Conservation (phyloP, 2,329 filamentous ascomycete genomes). For the Zarea fungicola region DNA sequence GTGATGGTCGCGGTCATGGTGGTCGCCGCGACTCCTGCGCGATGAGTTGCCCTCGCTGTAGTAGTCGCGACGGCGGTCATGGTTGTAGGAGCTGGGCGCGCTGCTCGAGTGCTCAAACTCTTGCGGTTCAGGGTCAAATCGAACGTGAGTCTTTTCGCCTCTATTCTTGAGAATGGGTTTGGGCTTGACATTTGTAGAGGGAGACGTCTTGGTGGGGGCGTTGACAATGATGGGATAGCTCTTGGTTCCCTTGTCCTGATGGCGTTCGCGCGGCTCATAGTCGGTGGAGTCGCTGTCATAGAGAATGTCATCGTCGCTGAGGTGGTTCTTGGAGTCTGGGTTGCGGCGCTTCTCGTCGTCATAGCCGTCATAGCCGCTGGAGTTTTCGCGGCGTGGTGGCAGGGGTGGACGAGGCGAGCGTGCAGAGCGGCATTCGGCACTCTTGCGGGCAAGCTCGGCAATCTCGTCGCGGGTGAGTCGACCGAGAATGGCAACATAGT, state of each 20-base stretch:
- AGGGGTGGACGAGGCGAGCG: constrained; percentile 20
- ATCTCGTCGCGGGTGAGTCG: constrained; percentile 48
- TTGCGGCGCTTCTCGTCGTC: constrained; percentile 16
- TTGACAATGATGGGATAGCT: constrained; percentile 33
- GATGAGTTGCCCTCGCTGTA: constrained; percentile 23
- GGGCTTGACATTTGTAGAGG: constrained; percentile 35
- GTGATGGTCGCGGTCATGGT: constrained; percentile 16
- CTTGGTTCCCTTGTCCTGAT: constrained; percentile 25
- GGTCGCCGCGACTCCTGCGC: constrained; percentile 19
- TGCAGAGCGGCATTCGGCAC: constrained; percentile 40
- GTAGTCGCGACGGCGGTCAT: constrained; percentile 25
- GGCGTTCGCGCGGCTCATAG: constrained; percentile 23
- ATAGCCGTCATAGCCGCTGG: constrained; percentile 4
- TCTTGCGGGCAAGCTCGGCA: constrained; percentile 44
- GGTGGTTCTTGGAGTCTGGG: constrained; percentile 26
- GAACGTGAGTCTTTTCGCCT: constrained; percentile 52
- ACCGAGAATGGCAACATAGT: constrained; percentile 57
- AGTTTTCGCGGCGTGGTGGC: constrained; percentile 11
- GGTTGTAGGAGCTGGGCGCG: constrained; percentile 24
- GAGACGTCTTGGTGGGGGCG: constrained; percentile 30
- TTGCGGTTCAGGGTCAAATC: constrained; percentile 45
- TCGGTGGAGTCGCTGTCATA: constrained; percentile 29
- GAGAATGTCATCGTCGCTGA: constrained; percentile 25
- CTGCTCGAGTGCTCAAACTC: constrained; percentile 34
- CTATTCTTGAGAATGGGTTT: constrained; percentile 60